Conservation (phyloP, 192 early-diverging fungal genomes). For the Gonapodya sp. region DNA sequence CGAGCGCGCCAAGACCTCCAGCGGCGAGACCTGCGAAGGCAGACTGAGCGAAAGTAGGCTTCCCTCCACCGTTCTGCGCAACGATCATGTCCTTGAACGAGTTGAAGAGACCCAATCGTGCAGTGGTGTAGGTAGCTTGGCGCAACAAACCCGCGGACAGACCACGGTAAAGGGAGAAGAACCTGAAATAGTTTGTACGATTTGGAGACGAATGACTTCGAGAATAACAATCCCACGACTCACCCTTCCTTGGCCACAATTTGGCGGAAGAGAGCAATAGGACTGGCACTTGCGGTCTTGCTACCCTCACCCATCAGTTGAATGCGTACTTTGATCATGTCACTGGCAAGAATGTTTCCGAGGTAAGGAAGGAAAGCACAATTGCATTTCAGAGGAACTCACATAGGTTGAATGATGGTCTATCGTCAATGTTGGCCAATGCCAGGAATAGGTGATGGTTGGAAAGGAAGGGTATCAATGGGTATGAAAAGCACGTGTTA, state of each 20-base stretch:
- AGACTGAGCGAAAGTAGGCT: slow-evolving; percentile 29
- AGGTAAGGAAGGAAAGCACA: background rate
- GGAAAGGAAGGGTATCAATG: too few species aligned
- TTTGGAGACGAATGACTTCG: background rate
- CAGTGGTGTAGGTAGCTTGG: slow-evolving; percentile 45
- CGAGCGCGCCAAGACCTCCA: slow-evolving; percentile 34
- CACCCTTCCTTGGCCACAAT: slow-evolving; percentile 23
- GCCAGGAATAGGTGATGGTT: too few species aligned
- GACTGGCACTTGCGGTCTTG: slow-evolving; percentile 21
- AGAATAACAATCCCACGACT: background rate
- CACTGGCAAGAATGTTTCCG: background rate
- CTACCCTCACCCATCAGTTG: slow-evolving; percentile 35
- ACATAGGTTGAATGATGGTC: background rate
- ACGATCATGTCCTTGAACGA: slow-evolving; percentile 27
- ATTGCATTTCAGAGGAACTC: background rate
- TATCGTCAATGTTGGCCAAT: too few species aligned
- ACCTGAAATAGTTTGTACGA: background rate
- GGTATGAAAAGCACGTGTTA: too few species aligned
- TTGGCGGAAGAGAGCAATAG: slow-evolving; percentile 22
- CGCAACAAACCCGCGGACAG: slow-evolving; percentile 43
- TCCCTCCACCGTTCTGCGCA: slow-evolving; percentile 19
- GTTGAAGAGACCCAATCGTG: slow-evolving; percentile 42
- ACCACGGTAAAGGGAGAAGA: slow-evolving; percentile 31
- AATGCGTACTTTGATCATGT: slow-evolving; percentile 33
- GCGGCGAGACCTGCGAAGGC: slow-evolving; percentile 31